These are phyloP conservation scores for Phytophthora cactorum DNA, from an alignment of 352 stramenopile genomes.

Conservation along the genomic window DNA sequence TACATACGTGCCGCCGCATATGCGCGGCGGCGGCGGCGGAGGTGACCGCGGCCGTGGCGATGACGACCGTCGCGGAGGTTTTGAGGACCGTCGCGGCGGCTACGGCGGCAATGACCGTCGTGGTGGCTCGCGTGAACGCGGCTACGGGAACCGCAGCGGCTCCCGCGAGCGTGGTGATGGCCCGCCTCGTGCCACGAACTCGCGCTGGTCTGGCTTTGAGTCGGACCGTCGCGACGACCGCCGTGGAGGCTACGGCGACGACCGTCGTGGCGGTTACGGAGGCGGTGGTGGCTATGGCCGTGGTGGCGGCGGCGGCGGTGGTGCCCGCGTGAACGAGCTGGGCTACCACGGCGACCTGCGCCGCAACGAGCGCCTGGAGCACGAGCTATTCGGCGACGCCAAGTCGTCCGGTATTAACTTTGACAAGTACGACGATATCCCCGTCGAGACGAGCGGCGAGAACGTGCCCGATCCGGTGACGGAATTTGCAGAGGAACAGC, in stretches of 20 bases:
- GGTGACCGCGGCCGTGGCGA: constrained; percentile 31
- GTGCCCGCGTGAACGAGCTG: constrained; percentile 91
- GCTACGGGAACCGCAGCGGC: constrained; percentile 35
- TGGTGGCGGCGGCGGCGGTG: constrained; percentile 49
- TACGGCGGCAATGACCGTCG: constrained; percentile 38
- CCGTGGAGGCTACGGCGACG: constrained; percentile 31
- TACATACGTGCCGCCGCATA: constrained; percentile 79
- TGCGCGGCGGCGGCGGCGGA: constrained; percentile 50
- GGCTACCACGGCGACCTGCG: constrained; percentile 97
- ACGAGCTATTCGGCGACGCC: constrained; percentile 92
- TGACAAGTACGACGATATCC: constrained; percentile 99
- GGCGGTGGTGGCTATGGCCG: constrained; percentile 28
- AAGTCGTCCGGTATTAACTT: constrained; percentile 98
- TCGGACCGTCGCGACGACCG: constrained; percentile 47
- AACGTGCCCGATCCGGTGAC: constrained; percentile 94
- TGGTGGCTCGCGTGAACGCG: constrained; percentile 45
- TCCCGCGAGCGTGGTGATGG: constrained; percentile 41
- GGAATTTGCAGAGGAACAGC: constrained; percentile 87
- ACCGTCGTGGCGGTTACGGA: constrained; percentile 38
- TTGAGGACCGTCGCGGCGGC: constrained; percentile 31
- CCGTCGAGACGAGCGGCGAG: constrained; percentile 95
- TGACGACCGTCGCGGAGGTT: constrained; percentile 36
- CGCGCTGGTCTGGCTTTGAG: constrained; percentile 62
- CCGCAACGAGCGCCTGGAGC: constrained; percentile 92
- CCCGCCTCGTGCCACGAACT: constrained; percentile 47